These are phyloP conservation scores for Microthyrium microscopicum DNA, from an alignment of 2,329 filamentous ascomycete species.

Conservation along the genomic window DNA sequence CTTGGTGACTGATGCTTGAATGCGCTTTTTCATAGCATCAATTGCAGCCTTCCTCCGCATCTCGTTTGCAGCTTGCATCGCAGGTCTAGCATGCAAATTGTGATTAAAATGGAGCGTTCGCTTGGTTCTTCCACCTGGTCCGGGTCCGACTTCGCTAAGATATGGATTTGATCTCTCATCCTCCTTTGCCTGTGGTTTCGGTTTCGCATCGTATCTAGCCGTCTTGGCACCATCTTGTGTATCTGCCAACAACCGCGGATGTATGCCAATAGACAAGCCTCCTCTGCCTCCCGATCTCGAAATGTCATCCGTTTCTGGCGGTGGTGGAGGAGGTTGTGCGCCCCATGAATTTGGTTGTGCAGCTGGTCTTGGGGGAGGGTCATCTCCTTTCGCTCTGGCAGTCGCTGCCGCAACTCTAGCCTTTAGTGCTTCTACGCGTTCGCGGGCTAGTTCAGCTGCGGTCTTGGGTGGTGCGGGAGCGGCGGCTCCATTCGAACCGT, in stretches of 20 bases:
- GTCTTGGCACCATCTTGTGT: constrained; percentile 13
- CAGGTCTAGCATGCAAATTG: constrained; percentile 5
- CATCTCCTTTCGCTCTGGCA: constrained; percentile 1
- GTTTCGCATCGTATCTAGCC: constrained; percentile 23
- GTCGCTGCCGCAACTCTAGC: constrained; percentile 16
- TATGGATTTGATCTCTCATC: constrained; percentile 61
- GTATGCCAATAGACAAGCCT: constrained; percentile 58
- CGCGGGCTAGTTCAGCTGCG: background rate
- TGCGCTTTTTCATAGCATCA: constrained; percentile 87
- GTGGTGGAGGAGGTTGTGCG: constrained; percentile 19
- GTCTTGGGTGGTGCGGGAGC: background rate
- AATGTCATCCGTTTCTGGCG: constrained; percentile 30
- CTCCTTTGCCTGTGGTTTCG: constrained; percentile 17
- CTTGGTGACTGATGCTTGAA: constrained; percentile 72
- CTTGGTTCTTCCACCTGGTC: background rate
- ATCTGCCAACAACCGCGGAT: constrained; percentile 50
- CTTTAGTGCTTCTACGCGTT: constrained; percentile 11
- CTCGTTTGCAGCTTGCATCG: constrained; percentile 46
- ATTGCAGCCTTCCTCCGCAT: constrained; percentile 73
- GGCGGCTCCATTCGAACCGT: constrained; percentile 3
- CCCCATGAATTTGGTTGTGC: constrained; percentile 26
- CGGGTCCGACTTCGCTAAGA: constrained; percentile 24
- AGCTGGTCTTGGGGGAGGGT: constrained; percentile 27
- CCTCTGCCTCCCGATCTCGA: constrained; percentile 42
- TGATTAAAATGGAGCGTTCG: constrained; percentile 6